These are phyloP conservation scores for Mortierella sp. DNA, from an alignment of 371 early-diverging fungal species.

Conservation along the genomic window DNA sequence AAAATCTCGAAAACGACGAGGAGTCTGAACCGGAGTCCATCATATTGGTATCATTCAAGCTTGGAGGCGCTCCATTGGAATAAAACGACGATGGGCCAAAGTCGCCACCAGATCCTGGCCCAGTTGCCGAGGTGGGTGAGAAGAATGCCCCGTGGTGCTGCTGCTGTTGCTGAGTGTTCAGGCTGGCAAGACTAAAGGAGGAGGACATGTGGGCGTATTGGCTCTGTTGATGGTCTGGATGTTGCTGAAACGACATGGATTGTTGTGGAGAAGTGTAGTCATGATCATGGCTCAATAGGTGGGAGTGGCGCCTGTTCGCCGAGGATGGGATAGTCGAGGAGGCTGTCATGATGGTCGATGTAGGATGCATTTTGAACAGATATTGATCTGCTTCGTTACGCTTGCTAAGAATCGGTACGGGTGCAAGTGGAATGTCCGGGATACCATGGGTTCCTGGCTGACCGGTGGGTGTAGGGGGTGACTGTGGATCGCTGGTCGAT, in stretches of 20 bases:
- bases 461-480: constrained; percentile 15
- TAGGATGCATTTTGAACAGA: constrained; percentile 34
- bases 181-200: constrained; percentile 25
- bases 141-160: constrained; percentile 27
- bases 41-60: constrained; percentile 23
- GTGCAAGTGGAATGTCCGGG: constrained; percentile 28
- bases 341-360: constrained; percentile 18
- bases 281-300: constrained; percentile 47
- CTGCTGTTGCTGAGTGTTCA: constrained; percentile 20
- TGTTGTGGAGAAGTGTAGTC: constrained; percentile 38
- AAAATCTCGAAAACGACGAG: constrained; percentile 32
- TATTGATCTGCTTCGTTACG: constrained; percentile 27
- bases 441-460: constrained; percentile 13
- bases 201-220: constrained; percentile 21
- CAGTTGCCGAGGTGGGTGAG: constrained; percentile 15
- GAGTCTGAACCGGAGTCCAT: constrained; percentile 32
- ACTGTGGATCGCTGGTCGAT: constrained; percentile 27
- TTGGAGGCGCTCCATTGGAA: constrained; percentile 17
- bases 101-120: constrained; percentile 22
- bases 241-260: constrained; percentile 11
- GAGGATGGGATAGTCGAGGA: constrained; percentile 12
- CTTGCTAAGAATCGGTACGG: constrained; percentile 26
- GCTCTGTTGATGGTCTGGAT: constrained; percentile 10
- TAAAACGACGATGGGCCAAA: constrained; percentile 40
- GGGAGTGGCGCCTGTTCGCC: constrained; percentile 33